Base-by-base conservation (phyloP, 495 filamentous ascomycete genomes). In the Oidiodendron maius region DNA sequence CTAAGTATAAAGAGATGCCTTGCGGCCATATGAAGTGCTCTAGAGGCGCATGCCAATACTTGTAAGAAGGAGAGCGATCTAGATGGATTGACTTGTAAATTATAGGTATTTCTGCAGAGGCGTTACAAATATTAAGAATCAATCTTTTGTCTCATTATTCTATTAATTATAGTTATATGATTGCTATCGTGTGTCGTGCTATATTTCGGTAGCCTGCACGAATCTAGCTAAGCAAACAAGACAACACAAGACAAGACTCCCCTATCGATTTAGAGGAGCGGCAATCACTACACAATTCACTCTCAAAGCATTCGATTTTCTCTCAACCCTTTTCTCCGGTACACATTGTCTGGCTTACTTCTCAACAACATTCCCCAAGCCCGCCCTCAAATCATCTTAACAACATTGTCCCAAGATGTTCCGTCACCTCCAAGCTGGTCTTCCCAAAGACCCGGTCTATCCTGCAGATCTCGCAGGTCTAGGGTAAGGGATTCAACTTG, bases 391-490 rank as follows among this genome's bases (percentile, higher is more conserved):
- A 35, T 20, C 44, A 44, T 25, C 2, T 25, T 16, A 15, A 44
- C 12, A 15, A 17, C 26, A 9, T 11, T 10, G 12, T 15, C 26
- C 21, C 20, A 40, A 11, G 3, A 91, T 94, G 89, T 91, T 89
- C 60, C 70, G 78, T 59, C 80, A 82, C 51, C 63, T 70, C 49
- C 65, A 71, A 65, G 65, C 68, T 53, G 64, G 77, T 70, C 79
- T 95, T 4, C 87, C 86, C n/a, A 48, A 67, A 17, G 90, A 94
- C 56, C 78, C 84, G 3, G 44, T 65, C 12, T 91, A 82, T 55
- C 74, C 78, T 13, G 62, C 68, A 2, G 70, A 86, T 54, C 64
- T 95, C 23, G 63, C 75, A 34, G 68, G 74, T 39, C 72, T 95
- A 15, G 89, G 87, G 87, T 90, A 70, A 42, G 45, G 10, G 37